phyloP scores from a whole-genome alignment of 2,329 filamentous ascomycete genomes.

The Neofusicoccum sp. region DNA sequence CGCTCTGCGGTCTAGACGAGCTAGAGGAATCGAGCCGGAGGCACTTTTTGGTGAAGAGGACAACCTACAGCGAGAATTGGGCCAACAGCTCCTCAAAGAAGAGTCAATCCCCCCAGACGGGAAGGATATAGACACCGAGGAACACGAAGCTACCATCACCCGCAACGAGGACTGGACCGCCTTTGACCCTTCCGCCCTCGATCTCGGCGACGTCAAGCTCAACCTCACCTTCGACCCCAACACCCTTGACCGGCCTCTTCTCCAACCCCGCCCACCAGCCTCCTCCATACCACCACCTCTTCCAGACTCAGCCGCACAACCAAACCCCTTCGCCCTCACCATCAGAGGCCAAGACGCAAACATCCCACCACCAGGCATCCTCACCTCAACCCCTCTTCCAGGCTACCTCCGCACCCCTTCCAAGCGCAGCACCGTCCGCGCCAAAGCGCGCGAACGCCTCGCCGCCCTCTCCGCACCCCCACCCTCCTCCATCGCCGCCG shows the following conservation, averaged over 20 bases:
- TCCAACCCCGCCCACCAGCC: not conserved
- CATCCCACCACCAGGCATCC: not conserved
- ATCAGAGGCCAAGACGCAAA: conserved; percentile 29
- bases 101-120: not conserved
- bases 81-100: not conserved
- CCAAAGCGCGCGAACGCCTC: conserved; percentile 19
- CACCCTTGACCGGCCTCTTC: conserved; percentile 21
- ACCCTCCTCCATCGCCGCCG: too few species aligned
- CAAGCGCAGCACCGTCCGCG: conserved; percentile 37
- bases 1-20: conserved; percentile 31
- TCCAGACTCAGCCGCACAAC: conserved; percentile 20
- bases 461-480: conserved; percentile 15
- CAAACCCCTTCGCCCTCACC: conserved; percentile 24
- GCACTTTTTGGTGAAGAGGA: conserved; percentile 20
- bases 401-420: conserved; percentile 50
- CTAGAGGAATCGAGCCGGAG: conserved; percentile 21
- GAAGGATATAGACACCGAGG: conserved; percentile 18
- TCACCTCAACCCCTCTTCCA: conserved; percentile 24
- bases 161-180: conserved; percentile 39
- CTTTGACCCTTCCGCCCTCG: conserved; percentile 35
- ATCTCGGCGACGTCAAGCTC: conserved; percentile 24
- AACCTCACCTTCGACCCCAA: conserved; percentile 19
- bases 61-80: not conserved
- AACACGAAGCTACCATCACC: conserved; percentile 27
- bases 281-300: conserved; percentile 19